phyloP scores from a whole-genome alignment of 208 protist species.

The Trypanosoma caninum region DNA sequence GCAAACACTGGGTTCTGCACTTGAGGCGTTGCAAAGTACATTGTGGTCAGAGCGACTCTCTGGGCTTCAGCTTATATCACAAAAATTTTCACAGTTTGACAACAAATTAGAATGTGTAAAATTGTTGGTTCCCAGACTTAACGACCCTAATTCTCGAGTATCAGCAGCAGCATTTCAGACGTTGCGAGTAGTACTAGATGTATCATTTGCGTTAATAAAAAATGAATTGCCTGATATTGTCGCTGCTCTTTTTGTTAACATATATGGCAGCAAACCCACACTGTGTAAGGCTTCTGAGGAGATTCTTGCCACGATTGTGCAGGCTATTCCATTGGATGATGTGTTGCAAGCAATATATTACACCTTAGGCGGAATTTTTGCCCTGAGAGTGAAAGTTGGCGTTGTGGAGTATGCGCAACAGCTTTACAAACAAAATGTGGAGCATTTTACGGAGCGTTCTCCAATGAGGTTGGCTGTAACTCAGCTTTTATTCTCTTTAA shows the following conservation, averaged over 20 bases:
- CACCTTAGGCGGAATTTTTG: slow-evolving; percentile 16
- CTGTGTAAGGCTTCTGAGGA: slow-evolving; percentile 10
- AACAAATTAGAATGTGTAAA: slow-evolving; percentile 22
- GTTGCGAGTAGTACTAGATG: slow-evolving; percentile 8
- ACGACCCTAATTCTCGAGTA: slow-evolving; percentile 52
- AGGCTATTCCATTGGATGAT: slow-evolving; percentile 10
- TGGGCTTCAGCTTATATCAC: slow-evolving; percentile 2
- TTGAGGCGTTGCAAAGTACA: slow-evolving; percentile 25
- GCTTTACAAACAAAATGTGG: slow-evolving; percentile 20
- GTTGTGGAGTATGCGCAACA: slow-evolving; percentile 36
- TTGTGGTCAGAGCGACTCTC: slow-evolving; percentile 31
- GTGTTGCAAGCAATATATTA: slow-evolving; percentile 17
- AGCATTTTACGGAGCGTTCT: slow-evolving; percentile 18
- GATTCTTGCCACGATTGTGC: slow-evolving; percentile 13
- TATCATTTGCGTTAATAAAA: slow-evolving; percentile 2
- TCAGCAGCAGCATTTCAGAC: slow-evolving; percentile 33
- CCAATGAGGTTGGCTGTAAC: slow-evolving; percentile 18
- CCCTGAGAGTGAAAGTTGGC: slow-evolving; percentile 21
- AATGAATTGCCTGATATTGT: slow-evolving; percentile 21
- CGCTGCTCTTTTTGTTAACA: slow-evolving; percentile 23
- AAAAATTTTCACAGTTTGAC: slow-evolving; percentile 11
- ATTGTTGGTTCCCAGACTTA: slow-evolving; percentile 30
- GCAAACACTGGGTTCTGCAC: slow-evolving; percentile 10
- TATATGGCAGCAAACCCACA: slow-evolving; percentile 9
- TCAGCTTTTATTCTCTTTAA: slow-evolving; percentile 7